phyloP scores from a whole-genome alignment of 2,329 filamentous ascomycete genomes.

The Cercospora zeae-maydis region DNA sequence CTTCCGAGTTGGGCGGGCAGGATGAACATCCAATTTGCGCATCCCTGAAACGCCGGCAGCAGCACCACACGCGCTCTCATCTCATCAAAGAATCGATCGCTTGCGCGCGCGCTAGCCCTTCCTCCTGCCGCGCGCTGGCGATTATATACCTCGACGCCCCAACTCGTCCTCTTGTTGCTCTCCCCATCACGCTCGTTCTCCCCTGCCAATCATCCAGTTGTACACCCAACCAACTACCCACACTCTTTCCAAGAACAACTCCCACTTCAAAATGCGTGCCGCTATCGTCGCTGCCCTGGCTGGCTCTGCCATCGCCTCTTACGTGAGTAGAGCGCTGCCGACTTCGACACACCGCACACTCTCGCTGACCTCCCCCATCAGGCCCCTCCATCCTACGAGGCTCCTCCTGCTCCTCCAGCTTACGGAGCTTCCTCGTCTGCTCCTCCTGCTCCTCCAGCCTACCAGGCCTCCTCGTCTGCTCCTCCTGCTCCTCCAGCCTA shows the following conservation, averaged over 20 bases:
- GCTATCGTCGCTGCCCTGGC: slow-evolving; percentile 36
- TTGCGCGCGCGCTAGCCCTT: background rate
- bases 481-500: background rate
- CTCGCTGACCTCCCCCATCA: background rate
- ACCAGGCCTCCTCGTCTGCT: background rate
- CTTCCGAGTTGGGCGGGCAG: slow-evolving; percentile 10
- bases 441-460: background rate
- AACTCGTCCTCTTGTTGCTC: background rate
- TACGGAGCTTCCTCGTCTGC: slow-evolving; percentile 1
- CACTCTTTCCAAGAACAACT: slow-evolving; percentile 12
- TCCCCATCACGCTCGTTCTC: slow-evolving; percentile 10
- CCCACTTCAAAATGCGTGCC: slow-evolving; percentile 42
- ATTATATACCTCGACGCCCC: slow-evolving; percentile 7
- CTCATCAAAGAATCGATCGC: background rate
- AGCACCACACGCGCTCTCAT: slow-evolving; percentile 4
- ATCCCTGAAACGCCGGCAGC: slow-evolving; percentile 11
- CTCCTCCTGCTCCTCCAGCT: slow-evolving; percentile 4
- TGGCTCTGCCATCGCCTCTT: slow-evolving; percentile 39
- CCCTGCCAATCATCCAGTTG: slow-evolving; percentile 3
- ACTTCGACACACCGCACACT: no score
- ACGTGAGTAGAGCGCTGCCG: background rate
- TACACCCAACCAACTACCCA: slow-evolving; percentile 15
- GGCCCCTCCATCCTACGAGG: slow-evolving; percentile 4
- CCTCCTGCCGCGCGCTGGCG: background rate
- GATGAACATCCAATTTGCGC: slow-evolving; percentile 11